These are phyloP conservation scores for Leishmania major DNA, from an alignment of 208 protist genomes.

Conservation along the genomic window DNA sequence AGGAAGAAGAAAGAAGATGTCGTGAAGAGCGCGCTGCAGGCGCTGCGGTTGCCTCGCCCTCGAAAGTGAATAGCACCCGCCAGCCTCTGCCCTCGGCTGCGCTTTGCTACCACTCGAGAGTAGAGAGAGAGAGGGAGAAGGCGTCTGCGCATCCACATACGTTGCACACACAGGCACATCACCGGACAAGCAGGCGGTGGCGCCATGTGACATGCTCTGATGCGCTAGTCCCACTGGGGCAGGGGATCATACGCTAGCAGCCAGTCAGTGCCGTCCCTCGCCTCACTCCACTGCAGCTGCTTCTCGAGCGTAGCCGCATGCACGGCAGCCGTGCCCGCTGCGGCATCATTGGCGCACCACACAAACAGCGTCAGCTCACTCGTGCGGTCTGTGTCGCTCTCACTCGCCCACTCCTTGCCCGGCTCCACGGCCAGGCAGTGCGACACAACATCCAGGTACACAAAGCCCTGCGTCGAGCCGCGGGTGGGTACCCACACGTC, in stretches of 20 bases:
- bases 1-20: not conserved
- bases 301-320: conserved; percentile 21
- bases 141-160: not conserved
- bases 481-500: conserved; percentile 58
- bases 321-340: conserved; percentile 8
- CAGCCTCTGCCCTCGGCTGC: too few species aligned
- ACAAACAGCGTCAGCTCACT: conserved; percentile 44
- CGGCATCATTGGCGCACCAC: conserved; percentile 24
- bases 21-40: not conserved
- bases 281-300: conserved; percentile 35
- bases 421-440: conserved; percentile 59
- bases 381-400: conserved; percentile 15
- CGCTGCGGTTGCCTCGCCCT: not conserved
- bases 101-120: not conserved
- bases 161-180: not conserved
- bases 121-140: not conserved
- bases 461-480: conserved; percentile 26
- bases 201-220: not conserved
- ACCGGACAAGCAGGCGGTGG: not conserved
- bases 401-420: conserved; percentile 28
- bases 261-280: conserved; percentile 33
- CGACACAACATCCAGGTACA: conserved; percentile 39
- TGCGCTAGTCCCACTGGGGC: conserved; percentile 37
- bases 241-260: conserved; percentile 29
- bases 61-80: not conserved